Evolutionary conservation across 192 early-diverging fungal species (phyloP).

Genomic region (Blastocladiella britannica): DNA sequence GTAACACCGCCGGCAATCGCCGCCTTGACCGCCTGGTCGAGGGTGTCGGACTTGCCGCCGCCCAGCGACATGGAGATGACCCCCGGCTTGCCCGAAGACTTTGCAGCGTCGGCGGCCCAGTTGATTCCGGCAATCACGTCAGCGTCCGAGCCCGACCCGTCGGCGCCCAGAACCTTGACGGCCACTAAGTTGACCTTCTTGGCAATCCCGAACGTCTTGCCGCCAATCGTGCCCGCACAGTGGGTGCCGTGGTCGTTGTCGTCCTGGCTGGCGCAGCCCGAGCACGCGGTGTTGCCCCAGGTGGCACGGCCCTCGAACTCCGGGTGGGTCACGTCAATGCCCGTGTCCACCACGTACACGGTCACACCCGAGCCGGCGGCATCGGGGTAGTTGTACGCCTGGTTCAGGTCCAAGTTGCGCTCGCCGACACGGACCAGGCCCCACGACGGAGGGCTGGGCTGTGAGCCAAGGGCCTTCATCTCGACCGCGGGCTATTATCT

Average conservation of each 20-base stretch:
- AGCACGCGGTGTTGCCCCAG: constrained; percentile 17
- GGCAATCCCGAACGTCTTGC: constrained; percentile 41
- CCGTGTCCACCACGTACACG: not conserved
- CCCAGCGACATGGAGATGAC: constrained; percentile 8
- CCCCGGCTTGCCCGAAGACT: constrained; percentile 1
- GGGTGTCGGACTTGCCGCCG: constrained; percentile 9
- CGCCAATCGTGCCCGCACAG: constrained; percentile 45
- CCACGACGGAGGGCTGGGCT: not conserved
- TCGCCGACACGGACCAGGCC: not conserved
- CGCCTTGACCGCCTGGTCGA: constrained; percentile 7
- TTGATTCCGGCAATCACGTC: constrained; percentile 8
- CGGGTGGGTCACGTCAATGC: constrained; percentile 29
- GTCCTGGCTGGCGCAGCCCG: not conserved
- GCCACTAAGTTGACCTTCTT: constrained; percentile 47
- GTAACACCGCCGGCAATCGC: constrained; percentile 33
- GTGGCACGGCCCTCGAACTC: constrained; percentile 57
- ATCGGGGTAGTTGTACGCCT: not conserved
- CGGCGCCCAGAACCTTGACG: constrained; percentile 43
- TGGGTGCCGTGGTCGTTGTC: constrained; percentile 27
- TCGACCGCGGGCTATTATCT: constrained; percentile 10
- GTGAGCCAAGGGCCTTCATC: not conserved
- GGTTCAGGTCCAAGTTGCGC: not conserved
- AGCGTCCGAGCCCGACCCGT: constrained; percentile 31
- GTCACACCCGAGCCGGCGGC: not conserved
- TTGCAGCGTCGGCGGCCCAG: not conserved